Base-by-base conservation (phyloP, 2,329 filamentous ascomycete species). In the Aspergillus oerlinghausenensis region DNA sequence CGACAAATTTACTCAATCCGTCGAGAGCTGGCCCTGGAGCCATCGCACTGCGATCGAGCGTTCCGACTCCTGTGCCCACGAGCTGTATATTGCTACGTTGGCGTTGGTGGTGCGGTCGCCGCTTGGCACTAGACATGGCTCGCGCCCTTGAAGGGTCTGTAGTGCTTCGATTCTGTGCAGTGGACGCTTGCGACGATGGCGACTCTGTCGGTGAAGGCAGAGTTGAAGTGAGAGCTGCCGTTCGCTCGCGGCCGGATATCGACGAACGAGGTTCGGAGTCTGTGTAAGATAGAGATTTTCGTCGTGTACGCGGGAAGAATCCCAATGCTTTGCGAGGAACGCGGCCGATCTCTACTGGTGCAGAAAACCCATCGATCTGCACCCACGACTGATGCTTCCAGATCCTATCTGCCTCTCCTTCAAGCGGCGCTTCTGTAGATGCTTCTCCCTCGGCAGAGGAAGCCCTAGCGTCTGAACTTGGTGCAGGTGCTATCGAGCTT, bases 341-440 rank as follows among this genome's bases (percentile, higher is more conserved):
- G 29, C 94, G 86, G 17, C 87, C 91, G 62, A 99, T 94, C 71
- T 97, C 90, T 25, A 94, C 86, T 0, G 90, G 87, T 25, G 86
- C 81, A 17, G 79, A 77, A 60, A 83, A 82, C 23, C 86, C 88
- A 60, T 93, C 89, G 26, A 97, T 82, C 29, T 88, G 79, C 1
- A 96, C 90, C 91, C 92, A 97, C 49, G 90, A 87, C 57, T 96
- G 90, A 73, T 97, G 92, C 57, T 84, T 88, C 90, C 91, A 96
- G 4, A 85, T 84, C 49, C 77, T 81, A 51, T 89, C 88, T 29
- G 81, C 76, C n/a, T 87, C 83, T 35, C 77, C 73, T 51, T 73
- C 73, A 17, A 71, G 70, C 4, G 65, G 53, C 6, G 60, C 49
- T 38, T 49, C 58, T 23, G 59, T 52, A n/a, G 59, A 50, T 23